Base-by-base conservation (phyloP, 2,329 filamentous ascomycete species). In the Juglanconis sp. region DNA sequence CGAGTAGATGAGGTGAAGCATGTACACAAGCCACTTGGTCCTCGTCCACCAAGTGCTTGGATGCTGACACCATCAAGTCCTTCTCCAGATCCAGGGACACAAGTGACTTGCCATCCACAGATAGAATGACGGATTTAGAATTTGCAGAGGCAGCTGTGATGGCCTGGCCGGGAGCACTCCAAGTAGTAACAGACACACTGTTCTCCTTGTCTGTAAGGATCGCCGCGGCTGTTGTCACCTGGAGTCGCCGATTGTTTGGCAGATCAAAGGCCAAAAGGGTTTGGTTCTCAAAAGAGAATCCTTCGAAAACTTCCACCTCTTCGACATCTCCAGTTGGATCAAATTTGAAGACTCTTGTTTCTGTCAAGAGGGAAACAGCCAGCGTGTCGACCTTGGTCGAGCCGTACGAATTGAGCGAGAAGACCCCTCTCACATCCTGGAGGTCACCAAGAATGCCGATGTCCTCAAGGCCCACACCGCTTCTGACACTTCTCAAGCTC, bases 381-480 rank as follows among this genome's bases (percentile, higher is more conserved):
- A 99, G 79, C 0, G 85, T 90, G 69, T 99, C 91, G 31, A 77
- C 77, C 62, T 79, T 80, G 15, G 72, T 72, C 42, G 77, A 74
- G 0, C 75, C 74, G 56, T 79, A 68, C 60, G 83, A 82, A 65
- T 77, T 79, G 13, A 96, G 72, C 3, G 87, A 81, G 77, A 92
- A 96, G 1, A 96, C 75, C 32, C 87, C 86, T 57, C 86, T 86
- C 47, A 91, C 87, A 69, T 88, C 84, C 36, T 87, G 81, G 76
- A 98, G 87, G 50, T 96, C 89, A 40, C 87, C 90, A 8, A 98
- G 78, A 5, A 94, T 82, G 24, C 92, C 94, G 15, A 93, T 77
- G 59, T 97, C 92, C 71, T 97, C 92, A 55, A 98, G 82, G 0
- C 93, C 93, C 54, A 99, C 93, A 53, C 95, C 96, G 71, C 94